Evolutionary conservation across 176 grass and related monocot genomes (phyloP).

Genomic region (Saccharum spontaneum): DNA sequence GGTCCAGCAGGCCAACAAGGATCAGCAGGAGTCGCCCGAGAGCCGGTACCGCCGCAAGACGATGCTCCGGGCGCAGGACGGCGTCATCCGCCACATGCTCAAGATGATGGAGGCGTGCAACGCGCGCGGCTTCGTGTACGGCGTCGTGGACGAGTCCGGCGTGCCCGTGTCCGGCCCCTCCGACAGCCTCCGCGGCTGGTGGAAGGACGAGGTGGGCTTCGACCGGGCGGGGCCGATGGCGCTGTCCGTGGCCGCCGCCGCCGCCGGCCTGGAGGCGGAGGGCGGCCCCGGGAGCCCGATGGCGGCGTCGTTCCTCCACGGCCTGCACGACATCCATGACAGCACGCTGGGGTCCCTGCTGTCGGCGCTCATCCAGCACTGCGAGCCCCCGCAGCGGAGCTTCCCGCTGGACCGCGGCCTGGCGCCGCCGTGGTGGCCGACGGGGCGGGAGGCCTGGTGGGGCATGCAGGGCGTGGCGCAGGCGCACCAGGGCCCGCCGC

Average conservation of each 20-base stretch:
- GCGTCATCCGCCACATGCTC: slow-evolving; percentile 50
- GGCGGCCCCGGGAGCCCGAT: neutral
- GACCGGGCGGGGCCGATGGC: slow-evolving; percentile 21
- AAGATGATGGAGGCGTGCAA: slow-evolving; percentile 59
- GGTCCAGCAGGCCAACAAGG: neutral
- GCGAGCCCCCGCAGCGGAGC: slow-evolving; percentile 41
- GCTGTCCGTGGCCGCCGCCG: neutral
- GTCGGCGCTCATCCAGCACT: slow-evolving; percentile 15
- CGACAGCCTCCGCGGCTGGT: slow-evolving; percentile 59
- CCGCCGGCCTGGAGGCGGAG: neutral
- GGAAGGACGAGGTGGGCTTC: slow-evolving; percentile 53
- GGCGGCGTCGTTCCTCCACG: slow-evolving; percentile 16
- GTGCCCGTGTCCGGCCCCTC: slow-evolving; percentile 42
- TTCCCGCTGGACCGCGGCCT: slow-evolving; percentile 49
- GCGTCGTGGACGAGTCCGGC: slow-evolving; percentile 40
- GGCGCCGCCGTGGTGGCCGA: slow-evolving; percentile 55
- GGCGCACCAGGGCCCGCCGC: slow-evolving; percentile 31
- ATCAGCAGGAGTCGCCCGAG: neutral
- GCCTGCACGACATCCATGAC: slow-evolving; percentile 48
- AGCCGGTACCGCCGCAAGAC: slow-evolving; percentile 42
- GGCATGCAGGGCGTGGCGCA: slow-evolving; percentile 23
- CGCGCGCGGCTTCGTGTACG: slow-evolving; percentile 50
- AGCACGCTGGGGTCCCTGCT: slow-evolving; percentile 52
- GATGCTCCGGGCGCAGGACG: slow-evolving; percentile 52
- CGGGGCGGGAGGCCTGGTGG: slow-evolving; percentile 25